phyloP scores from a whole-genome alignment of 1,284 basidiomycete species.

The Moniliophthora roreri region DNA sequence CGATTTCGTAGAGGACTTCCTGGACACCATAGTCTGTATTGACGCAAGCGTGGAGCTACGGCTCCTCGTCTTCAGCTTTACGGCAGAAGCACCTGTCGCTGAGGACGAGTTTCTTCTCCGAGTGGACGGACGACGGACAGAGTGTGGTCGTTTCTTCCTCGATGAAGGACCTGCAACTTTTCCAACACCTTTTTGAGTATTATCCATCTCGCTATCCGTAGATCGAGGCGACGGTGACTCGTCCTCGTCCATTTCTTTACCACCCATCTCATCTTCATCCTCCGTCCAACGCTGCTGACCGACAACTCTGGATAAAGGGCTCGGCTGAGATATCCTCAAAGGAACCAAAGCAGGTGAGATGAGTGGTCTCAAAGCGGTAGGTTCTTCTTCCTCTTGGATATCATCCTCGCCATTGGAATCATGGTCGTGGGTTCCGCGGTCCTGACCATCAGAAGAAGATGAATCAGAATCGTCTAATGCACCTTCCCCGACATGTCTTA shows the following conservation, averaged over 20 bases:
- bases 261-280: slow-evolving; percentile 36
- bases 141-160: slow-evolving; percentile 12
- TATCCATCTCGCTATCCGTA: slow-evolving; percentile 50
- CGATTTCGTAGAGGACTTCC: not conserved
- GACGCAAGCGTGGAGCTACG: slow-evolving; percentile 53
- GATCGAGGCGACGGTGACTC: slow-evolving; percentile 41
- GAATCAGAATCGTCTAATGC: slow-evolving; percentile 76
- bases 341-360: slow-evolving; percentile 31
- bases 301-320: slow-evolving; percentile 60
- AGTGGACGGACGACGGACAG: slow-evolving; percentile 19
- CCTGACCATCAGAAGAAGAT: slow-evolving; percentile 36
- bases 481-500: slow-evolving; percentile 71
- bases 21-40: slow-evolving; percentile 7
- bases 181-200: slow-evolving; percentile 23
- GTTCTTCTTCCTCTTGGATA: slow-evolving; percentile 30
- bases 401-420: slow-evolving; percentile 26
- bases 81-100: slow-evolving; percentile 16
- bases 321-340: slow-evolving; percentile 46
- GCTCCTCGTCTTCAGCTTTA: slow-evolving; percentile 40
- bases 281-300: slow-evolving; percentile 52
- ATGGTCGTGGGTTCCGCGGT: slow-evolving; percentile 27
- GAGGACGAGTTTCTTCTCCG: slow-evolving; percentile 22
- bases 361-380: slow-evolving; percentile 23
- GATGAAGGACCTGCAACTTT: slow-evolving; percentile 13
- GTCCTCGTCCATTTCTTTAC: slow-evolving; percentile 35